phyloP scores from a whole-genome alignment of 2,329 filamentous ascomycete species.

The Botrytis porri region DNA sequence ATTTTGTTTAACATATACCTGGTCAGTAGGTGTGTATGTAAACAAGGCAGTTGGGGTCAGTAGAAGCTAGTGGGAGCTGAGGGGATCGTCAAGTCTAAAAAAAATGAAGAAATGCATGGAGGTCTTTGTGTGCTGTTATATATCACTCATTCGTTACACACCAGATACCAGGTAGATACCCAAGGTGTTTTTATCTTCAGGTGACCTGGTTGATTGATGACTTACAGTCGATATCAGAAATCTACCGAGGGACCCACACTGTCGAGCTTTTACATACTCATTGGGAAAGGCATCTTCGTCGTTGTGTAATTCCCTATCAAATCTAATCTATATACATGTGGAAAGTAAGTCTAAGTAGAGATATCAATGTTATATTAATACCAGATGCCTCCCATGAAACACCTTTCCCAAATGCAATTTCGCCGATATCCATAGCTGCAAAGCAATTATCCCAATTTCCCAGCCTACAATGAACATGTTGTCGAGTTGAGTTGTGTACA shows the following conservation, averaged over 20 bases:
- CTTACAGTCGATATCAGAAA: background rate
- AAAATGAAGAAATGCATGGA: background rate
- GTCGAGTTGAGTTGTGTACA: slow-evolving; percentile 61
- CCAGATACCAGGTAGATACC: background rate
- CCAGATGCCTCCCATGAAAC: background rate
- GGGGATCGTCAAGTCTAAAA: background rate
- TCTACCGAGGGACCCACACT: background rate
- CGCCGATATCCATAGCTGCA: background rate
- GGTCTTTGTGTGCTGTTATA: background rate
- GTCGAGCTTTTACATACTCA: background rate
- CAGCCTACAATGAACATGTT: slow-evolving; percentile 42
- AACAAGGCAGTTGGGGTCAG: background rate
- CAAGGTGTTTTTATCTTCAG: too few species aligned
- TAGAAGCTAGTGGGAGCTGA: background rate
- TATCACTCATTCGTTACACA: background rate
- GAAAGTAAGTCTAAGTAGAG: slow-evolving; percentile 1
- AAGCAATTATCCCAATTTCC: background rate
- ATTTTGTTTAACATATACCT: background rate
- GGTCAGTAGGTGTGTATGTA: too few species aligned
- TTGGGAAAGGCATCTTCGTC: background rate
- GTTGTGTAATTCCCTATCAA: background rate
- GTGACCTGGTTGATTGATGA: background rate
- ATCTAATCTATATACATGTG: background rate
- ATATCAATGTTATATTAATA: background rate
- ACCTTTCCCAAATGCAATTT: background rate